Base-by-base conservation (phyloP, 148 eudicot genomes). In the Chenopodium album region DNA sequence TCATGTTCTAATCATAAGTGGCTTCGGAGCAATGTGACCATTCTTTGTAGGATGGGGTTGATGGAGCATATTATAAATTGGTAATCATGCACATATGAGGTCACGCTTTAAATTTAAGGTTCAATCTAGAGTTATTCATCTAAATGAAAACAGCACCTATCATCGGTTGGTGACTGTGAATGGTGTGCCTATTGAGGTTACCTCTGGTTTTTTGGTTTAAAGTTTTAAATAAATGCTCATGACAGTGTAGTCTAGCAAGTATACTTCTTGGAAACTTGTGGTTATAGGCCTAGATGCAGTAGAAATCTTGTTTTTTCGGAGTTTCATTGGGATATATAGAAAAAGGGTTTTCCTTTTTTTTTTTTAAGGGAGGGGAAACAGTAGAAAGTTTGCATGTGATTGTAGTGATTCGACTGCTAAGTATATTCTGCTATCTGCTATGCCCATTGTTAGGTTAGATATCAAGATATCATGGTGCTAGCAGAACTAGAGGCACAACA, bases 401-500 rank as follows among this genome's bases (percentile, higher is more conserved):
- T 75, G 34, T 23, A 1, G 59, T 47, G 37, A 76, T 32, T 80
- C 48, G 19, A 29, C 20, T 26, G 46, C 59, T 64, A 76, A 68
- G 37, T 63, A 41, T 54, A n/a, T 76, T 22, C 16, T 65, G 63
- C 67, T 77, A 66, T 64, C 44, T 17, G 41, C 23, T 68, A 10
- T 71, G 17, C 44, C 77, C 76, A 68, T 76, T 72, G 66, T 79
- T 86, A 96, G 99, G 95, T 94, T 47, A 87, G 86, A 28, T 94
- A 91, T 90, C 87, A 85, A 73, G 90, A 90, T 87, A 86, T 92
- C 12, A 82, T 94, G 88, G 77, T 89, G 44, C 72, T 96, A 85
- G 95, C 91, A 56, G 94, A 96, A 84, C 83, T 96, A 79, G 99
- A 96, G 85, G 94, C 94, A 76, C 85, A 85, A 2, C 94, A 91